Conservation (phyloP, 129 eudicot genomes). For the Gnaphalium uliginosum region DNA sequence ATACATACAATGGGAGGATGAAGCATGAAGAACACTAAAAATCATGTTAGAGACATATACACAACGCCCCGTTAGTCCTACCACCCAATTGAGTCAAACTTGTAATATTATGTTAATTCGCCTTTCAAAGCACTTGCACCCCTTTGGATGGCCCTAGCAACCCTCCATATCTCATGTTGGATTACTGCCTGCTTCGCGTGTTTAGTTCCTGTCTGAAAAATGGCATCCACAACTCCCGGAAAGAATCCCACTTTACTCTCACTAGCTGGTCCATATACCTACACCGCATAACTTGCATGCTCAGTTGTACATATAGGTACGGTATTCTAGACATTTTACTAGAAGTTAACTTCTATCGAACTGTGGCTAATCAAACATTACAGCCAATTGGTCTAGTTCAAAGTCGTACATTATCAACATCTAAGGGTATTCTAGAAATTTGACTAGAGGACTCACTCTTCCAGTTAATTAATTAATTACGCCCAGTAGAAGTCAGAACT, state of each 20-base stretch:
- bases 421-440: not conserved
- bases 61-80: not conserved
- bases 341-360: not conserved
- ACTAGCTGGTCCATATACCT: conserved; percentile 73
- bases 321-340: conserved; percentile 8
- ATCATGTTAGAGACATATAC: conserved; percentile 27
- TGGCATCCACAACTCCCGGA: conserved; percentile 68
- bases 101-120: conserved; percentile 41
- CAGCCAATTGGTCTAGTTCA: no score
- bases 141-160: conserved; percentile 80
- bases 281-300: not conserved
- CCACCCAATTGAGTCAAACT: not conserved
- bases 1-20: conserved; percentile 1
- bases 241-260: conserved; percentile 55
- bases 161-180: conserved; percentile 93
- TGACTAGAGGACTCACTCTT: not conserved
- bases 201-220: conserved; percentile 27
- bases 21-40: conserved; percentile 12
- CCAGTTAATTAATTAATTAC: not conserved
- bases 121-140: conserved; percentile 66
- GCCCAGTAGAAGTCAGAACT: not conserved
- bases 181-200: conserved; percentile 34
- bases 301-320: not conserved
- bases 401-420: not conserved
- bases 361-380: not conserved